Conservation (phyloP, 371 early-diverging fungal genomes). For the Umbelopsis sp. region DNA sequence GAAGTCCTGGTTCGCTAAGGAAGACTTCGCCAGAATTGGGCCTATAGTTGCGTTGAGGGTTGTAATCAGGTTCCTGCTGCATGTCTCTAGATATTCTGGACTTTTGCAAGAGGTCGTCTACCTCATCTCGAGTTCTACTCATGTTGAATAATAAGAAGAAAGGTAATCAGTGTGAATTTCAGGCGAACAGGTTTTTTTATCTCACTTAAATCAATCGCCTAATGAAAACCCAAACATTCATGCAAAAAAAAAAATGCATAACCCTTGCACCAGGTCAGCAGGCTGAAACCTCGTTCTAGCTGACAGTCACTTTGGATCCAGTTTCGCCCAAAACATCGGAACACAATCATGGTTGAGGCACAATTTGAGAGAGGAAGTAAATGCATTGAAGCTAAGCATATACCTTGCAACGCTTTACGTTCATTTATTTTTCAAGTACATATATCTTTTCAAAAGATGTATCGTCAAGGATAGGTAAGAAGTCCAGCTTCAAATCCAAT, state of each 20-base stretch:
- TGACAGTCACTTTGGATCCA: background rate
- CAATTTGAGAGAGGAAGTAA: too few species aligned
- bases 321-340: background rate
- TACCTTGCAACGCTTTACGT: too few species aligned
- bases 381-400: too few species aligned
- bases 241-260: slow-evolving; percentile 2
- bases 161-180: background rate
- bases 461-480: background rate
- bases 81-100: background rate
- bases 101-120: slow-evolving; percentile 8
- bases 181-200: background rate
- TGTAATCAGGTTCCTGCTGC: too few species aligned
- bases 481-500: slow-evolving; percentile 32
- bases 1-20: background rate
- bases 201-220: background rate
- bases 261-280: background rate
- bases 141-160: background rate
- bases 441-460: too few species aligned
- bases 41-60: background rate
- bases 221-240: slow-evolving; percentile 10
- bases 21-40: background rate
- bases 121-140: background rate
- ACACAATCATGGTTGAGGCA: background rate
- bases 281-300: background rate
- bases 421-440: too few species aligned